Base-by-base conservation (phyloP, 2,329 filamentous ascomycete species). In the Nemania bipapillata region DNA sequence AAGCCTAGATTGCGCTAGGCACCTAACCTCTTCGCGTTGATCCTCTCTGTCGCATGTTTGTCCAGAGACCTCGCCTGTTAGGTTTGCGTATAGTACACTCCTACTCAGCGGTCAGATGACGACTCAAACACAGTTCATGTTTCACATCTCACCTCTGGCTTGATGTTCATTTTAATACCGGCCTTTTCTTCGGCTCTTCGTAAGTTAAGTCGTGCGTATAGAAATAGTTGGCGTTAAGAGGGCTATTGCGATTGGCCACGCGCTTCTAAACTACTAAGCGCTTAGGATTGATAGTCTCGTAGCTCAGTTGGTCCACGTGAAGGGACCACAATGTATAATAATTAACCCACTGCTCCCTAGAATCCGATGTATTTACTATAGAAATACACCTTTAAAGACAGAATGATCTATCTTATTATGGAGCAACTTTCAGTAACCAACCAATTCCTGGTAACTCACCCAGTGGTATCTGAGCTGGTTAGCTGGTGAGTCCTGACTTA, bases 61-160 rank as follows among this genome's bases (percentile, higher is more conserved):
- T 37, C 49, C 32, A 45, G 37, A 56, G 26, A 58, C 12, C 52
- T 42, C 24, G 53, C 12, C 12, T 20, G n/a, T 17, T 49, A 15
- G 37, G 42, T 53, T 62, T 56, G 45, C 24, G 12, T 35, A 40
- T n/a, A 28, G 53, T 35, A 56, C 57, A 45, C 22, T 61, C 45
- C 26, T 32, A 40, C 26, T 20, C 28, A 17, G 28, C 17, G 47
- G 30, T 47, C n/a, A 47, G 28, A 57, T 58, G 30, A 37, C 9
- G 28, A 37, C 40, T 40, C 30, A 26, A 42, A 50, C 60, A 52
- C n/a, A 37, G 11, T 35, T 60, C 24, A 42, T 20, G 54, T 70
- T 53, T 65, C 52, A 65, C 12, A 60, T 63, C 17, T 37, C n/a
- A 30, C 53, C 35, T n/a, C 37, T 30, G 28, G n/a, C 32, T 45